Percentiles rank a stretch among this genome's conserved stretches.
Conservation (phyloP, 2,329 filamentous ascomycete species). For the Neonectria sp. region DNA sequence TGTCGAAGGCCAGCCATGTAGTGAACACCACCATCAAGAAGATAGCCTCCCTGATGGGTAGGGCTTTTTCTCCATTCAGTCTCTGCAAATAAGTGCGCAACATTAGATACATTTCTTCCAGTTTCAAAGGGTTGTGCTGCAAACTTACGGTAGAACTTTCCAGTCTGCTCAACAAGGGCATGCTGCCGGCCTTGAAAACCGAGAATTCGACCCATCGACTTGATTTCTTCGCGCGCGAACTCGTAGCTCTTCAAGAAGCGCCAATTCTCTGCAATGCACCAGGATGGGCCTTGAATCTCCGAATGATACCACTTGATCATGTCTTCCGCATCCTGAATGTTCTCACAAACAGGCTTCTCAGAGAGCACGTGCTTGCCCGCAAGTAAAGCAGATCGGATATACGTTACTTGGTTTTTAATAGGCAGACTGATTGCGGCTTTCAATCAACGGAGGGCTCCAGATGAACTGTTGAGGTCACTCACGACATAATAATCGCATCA, state of each 20-base stretch:
- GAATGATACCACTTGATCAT: conserved; percentile 24
- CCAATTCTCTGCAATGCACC: conserved; percentile 34
- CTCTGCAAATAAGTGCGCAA: background rate
- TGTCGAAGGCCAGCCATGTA: conserved; percentile 28
- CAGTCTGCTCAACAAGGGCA: background rate
- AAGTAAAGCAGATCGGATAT: conserved; percentile 13
- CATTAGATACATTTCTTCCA: background rate
- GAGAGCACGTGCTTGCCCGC: conserved; percentile 23
- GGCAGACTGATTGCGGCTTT: background rate
- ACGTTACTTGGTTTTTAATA: conserved; percentile 11
- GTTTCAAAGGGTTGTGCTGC: too few relatives aligned
- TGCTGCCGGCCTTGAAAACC: conserved; percentile 13
- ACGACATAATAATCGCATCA: conserved; percentile 22
- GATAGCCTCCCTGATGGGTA: conserved; percentile 25
- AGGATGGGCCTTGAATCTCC: conserved; percentile 17
- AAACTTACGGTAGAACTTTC: conserved; percentile 16
- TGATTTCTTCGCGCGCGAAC: conserved; percentile 20
- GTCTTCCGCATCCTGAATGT: background rate
- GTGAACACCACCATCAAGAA: conserved; percentile 35
- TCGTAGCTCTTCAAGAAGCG: conserved; percentile 28
- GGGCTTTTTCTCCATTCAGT: conserved; percentile 28
- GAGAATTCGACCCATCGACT: conserved; percentile 10
- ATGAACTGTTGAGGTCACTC: background rate
- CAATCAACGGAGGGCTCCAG: background rate
- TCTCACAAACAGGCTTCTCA: conserved; percentile 20